Percentiles rank a stretch among this genome's conserved stretches.
phyloP scores from a whole-genome alignment of 192 early-diverging fungal species.

The Gonapodya prolifera region DNA sequence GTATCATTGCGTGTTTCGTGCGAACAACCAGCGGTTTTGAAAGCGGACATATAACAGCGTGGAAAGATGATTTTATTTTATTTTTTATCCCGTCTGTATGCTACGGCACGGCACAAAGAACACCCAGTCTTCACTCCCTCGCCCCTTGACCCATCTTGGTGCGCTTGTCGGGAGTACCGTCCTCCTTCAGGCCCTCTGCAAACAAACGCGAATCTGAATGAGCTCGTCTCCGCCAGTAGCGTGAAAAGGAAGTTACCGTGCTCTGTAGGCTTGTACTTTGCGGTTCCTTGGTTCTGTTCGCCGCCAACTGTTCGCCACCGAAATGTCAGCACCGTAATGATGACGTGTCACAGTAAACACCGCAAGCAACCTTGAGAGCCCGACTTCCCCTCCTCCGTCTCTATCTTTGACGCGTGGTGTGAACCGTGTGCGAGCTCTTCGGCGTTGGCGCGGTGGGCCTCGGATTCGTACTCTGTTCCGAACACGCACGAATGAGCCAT shows the following conservation, averaged over 20 bases:
- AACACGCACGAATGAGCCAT: too few relatives aligned
- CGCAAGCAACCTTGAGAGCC: background rate
- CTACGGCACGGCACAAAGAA: too few relatives aligned
- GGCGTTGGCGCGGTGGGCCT: background rate
- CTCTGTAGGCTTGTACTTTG: constrained; percentile 5
- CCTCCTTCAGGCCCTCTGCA: background rate
- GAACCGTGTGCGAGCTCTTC: constrained; percentile 2
- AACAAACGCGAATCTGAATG: background rate
- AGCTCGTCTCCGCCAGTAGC: background rate
- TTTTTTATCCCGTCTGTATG: too few relatives aligned
- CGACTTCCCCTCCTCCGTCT: background rate
- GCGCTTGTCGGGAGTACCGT: constrained; percentile 1
- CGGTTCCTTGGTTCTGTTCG: background rate
- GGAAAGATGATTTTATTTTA: too few relatives aligned
- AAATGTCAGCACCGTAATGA: background rate
- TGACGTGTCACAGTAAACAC: background rate
- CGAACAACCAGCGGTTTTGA: too few relatives aligned
- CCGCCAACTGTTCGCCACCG: background rate
- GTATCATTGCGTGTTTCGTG: too few relatives aligned
- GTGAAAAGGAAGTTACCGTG: background rate
- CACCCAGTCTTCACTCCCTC: background rate
- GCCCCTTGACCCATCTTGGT: background rate
- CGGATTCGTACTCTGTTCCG: background rate
- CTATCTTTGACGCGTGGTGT: constrained; percentile 1
- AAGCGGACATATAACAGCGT: too few relatives aligned